Evolutionary conservation across 2,329 filamentous ascomycete genomes (phyloP).

Genomic region (Stemphylium vesicarium): DNA sequence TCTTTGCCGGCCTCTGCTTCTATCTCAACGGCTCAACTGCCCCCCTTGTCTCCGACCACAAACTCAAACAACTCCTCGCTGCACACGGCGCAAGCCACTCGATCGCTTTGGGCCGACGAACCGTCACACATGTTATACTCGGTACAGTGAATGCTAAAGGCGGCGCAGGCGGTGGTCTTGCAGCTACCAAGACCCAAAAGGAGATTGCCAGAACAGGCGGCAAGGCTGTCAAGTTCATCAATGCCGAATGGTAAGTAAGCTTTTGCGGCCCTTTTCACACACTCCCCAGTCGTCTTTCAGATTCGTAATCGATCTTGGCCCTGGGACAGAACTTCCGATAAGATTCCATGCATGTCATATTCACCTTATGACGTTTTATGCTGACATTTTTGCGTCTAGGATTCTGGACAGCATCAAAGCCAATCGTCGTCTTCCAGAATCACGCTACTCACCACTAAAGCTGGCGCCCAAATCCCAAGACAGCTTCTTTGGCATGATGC

Average conservation of each 20-base stretch:
- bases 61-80: constrained; percentile 77
- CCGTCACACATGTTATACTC: constrained; percentile 86
- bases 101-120: constrained; percentile 71
- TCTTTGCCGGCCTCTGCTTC: constrained; percentile 76
- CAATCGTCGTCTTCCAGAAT: constrained; percentile 76
- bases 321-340: not conserved
- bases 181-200: constrained; percentile 78
- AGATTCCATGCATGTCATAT: constrained; percentile 2
- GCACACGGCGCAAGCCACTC: constrained; percentile 76
- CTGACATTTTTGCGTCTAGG: constrained; percentile 56
- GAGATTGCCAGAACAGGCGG: constrained; percentile 74
- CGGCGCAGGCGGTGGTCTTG: constrained; percentile 75
- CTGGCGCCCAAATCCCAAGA: constrained; percentile 35
- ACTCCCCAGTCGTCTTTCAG: not conserved
- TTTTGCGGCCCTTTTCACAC: not conserved
- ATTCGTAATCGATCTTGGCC: not conserved
- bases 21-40: constrained; percentile 89
- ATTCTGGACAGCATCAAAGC: constrained; percentile 82
- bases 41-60: constrained; percentile 83
- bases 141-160: constrained; percentile 53
- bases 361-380: not conserved
- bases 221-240: constrained; percentile 77
- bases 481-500: constrained; percentile 30
- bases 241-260: constrained; percentile 70
- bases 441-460: constrained; percentile 63